Percentiles rank a stretch among this genome's conserved stretches.
Evolutionary conservation across 768 basidiomycete species (phyloP).

Genomic region (Pisolithus albus): DNA sequence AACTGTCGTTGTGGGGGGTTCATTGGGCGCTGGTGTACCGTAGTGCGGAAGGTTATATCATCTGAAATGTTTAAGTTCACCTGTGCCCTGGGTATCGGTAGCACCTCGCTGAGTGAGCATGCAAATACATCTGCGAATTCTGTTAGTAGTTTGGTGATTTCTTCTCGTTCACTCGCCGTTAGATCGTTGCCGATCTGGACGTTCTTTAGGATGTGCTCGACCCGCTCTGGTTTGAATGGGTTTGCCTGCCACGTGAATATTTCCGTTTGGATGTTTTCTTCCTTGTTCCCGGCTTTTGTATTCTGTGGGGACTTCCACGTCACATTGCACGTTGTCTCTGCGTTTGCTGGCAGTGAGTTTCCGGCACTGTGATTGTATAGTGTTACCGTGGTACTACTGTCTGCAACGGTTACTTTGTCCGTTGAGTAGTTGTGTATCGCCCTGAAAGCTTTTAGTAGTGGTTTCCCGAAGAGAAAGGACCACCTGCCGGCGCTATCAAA

Average conservation of each 20-base stretch:
- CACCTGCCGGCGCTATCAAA: slow-evolving; percentile 21
- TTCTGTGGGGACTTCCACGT: background rate
- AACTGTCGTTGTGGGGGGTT: background rate
- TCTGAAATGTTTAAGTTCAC: slow-evolving; percentile 1
- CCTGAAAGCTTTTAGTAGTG: slow-evolving; percentile 14
- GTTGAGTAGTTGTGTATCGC: slow-evolving; percentile 20
- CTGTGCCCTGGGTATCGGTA: slow-evolving; percentile 8
- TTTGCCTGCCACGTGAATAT: background rate
- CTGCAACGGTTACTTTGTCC: slow-evolving; percentile 3
- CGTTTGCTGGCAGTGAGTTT: background rate
- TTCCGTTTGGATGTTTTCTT: background rate
- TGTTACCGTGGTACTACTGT: background rate
- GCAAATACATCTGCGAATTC: slow-evolving; percentile 36
- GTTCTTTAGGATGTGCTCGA: slow-evolving; percentile 11
- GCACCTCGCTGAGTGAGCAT: slow-evolving; percentile 33
- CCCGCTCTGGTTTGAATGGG: slow-evolving; percentile 4
- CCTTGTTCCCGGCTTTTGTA: background rate
- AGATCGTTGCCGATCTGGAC: slow-evolving; percentile 30
- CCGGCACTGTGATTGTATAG: background rate
- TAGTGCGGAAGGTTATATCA: background rate
- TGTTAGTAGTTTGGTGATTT: slow-evolving; percentile 16
- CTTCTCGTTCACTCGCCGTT: slow-evolving; percentile 10
- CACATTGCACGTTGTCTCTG: background rate
- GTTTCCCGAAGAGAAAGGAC: slow-evolving; percentile 25
- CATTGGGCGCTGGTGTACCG: background rate